These are phyloP conservation scores for Starmerella bombicola DNA, from an alignment of 805 yeast species.

Conservation along the genomic window DNA sequence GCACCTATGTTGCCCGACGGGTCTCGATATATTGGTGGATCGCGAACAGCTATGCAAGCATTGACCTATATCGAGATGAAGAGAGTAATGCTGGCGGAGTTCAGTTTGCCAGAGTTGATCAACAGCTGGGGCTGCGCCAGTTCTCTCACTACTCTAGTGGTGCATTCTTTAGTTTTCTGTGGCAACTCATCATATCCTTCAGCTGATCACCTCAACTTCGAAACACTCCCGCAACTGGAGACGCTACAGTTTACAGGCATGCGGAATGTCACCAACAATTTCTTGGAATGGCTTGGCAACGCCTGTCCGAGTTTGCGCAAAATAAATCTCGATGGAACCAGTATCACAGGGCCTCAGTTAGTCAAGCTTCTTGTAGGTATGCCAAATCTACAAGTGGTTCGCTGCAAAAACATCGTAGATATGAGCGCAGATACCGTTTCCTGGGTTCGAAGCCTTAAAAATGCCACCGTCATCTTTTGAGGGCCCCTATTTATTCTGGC, in stretches of 20 bases:
- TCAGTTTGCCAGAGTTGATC: constrained; percentile 11
- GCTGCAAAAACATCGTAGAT: constrained; percentile 17
- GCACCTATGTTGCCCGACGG: constrained; percentile 6
- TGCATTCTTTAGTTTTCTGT: constrained; percentile 7
- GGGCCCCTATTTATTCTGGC: too few relatives aligned
- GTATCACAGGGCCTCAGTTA: constrained; percentile 17
- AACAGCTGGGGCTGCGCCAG: constrained; percentile 11
- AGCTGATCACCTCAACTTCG: background rate
- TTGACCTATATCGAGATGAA: constrained; percentile 19
- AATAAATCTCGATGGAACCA: constrained; percentile 19
- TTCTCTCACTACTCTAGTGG: constrained; percentile 16
- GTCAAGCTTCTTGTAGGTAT: constrained; percentile 7
- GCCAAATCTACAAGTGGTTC: constrained; percentile 12
- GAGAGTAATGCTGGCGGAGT: constrained; percentile 6
- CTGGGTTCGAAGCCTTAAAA: constrained; percentile 6
- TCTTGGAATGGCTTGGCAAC: constrained; percentile 16
- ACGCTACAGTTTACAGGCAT: constrained; percentile 20
- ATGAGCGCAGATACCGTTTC: constrained; percentile 16
- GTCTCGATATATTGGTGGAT: constrained; percentile 4
- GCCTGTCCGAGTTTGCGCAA: constrained; percentile 15
- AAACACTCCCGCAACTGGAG: constrained; percentile 5
- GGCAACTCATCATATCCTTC: constrained; percentile 1
- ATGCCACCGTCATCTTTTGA: constrained; percentile 3
- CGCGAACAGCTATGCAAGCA: background rate
- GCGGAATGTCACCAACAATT: constrained; percentile 10